Base-by-base conservation (phyloP, 805 yeast species). In the Yarrowia porcina region DNA sequence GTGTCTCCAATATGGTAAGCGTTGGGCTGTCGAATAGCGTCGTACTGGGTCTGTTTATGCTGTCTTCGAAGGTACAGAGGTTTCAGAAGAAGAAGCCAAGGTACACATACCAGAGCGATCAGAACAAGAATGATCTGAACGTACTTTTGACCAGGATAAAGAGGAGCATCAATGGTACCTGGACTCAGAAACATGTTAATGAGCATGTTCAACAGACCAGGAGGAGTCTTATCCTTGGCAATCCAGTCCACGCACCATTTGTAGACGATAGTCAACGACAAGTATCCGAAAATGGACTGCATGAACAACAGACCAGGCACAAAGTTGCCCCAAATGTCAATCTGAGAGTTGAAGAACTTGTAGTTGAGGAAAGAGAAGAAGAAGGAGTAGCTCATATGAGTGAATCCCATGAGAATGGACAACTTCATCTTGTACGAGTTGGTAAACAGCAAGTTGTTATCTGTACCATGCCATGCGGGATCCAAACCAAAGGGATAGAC, bases 401-500 rank as follows among this genome's bases (percentile, higher is more conserved):
- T 77, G 76, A 88, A 93, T 4, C 99, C 99, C 92, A 94, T 88
- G 70, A 94, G 79, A 62, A 94, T 88, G 4, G 98, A 92, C 66
- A 94, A 79, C 73, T 94, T 94, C 99, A 94, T 94, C 79, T 94
- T 94, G 78, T 90, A 94, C 1, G 97, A 92, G 77, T 94, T 94
- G 38, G 96, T 83, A 75, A 94, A 94, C 63, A 94, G 77, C 69
- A 94, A 80, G 50, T 86, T 85, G 76, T 94, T 94, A 67, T 93
- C 98, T 42, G 98, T 83, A 11, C 97, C 97, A 75, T 94, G 99
- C 99, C 99, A 94, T 12, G 88, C 89, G 68, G 87, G 89, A 76
- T 94, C 99, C 62, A 94, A 74, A 52, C 99, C 99, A 71, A 93
- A 77, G 1, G 88, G 80, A 72, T 94, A 94, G 7, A 84, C 83